Percentiles rank a stretch among this genome's conserved stretches.
These are phyloP conservation scores for Fusarium humuli DNA, from an alignment of 2,329 filamentous ascomycete species.

Conservation along the genomic window DNA sequence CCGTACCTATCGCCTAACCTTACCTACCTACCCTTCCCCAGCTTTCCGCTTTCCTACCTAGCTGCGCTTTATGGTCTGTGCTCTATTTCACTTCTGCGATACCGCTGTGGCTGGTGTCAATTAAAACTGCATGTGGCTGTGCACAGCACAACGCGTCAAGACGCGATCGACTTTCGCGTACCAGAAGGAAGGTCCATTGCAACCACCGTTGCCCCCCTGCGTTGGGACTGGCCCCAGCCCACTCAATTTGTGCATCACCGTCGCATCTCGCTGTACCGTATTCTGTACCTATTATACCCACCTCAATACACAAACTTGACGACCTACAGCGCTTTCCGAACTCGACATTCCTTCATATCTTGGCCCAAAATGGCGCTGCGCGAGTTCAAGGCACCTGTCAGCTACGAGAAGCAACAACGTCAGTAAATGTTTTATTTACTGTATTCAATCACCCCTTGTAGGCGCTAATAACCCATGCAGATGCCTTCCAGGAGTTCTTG, in stretches of 20 bases:
- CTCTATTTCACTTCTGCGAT: neutral
- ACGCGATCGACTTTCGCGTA: conserved; percentile 46
- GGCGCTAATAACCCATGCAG: conserved; percentile 59
- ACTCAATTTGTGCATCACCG: conserved; percentile 49
- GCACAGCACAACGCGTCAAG: conserved; percentile 50
- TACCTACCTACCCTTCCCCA: conserved; percentile 17
- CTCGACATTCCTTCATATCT: conserved; percentile 33
- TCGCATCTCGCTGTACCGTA: conserved; percentile 24
- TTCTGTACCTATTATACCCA: neutral
- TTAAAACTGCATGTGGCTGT: conserved; percentile 46
- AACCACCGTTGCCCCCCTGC: conserved; percentile 46
- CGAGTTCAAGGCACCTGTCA: conserved; percentile 80
- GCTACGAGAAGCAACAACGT: conserved; percentile 91
- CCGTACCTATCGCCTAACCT: neutral
- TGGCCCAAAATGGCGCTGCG: conserved; percentile 80
- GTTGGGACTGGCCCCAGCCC: conserved; percentile 46
- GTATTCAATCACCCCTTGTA: conserved; percentile 2
- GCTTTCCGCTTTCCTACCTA: conserved; percentile 5
- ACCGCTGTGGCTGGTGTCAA: conserved; percentile 43
- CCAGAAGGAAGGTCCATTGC: conserved; percentile 20
- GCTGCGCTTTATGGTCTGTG: conserved; percentile 3
- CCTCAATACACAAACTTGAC: conserved; percentile 26
- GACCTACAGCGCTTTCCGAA: conserved; percentile 28
- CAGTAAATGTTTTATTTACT: conserved; percentile 48
- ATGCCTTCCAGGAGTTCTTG: conserved; percentile 88